Conservation (phyloP, 2,329 filamentous ascomycete genomes). For the Teratosphaeriaceae sp. region DNA sequence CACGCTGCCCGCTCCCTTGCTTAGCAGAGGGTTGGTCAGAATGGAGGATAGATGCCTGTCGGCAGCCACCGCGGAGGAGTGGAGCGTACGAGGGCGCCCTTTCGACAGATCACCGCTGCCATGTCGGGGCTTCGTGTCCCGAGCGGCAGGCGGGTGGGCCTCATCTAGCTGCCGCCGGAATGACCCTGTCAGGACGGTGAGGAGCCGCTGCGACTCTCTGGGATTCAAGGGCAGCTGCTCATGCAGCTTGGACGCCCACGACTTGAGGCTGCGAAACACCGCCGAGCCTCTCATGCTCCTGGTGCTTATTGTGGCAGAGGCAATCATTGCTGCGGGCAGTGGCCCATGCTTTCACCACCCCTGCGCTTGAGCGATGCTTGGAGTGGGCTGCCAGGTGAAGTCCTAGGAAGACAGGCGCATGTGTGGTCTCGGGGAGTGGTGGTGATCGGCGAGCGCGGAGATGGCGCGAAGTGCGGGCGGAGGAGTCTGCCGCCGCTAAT, state of each 20-base stretch:
- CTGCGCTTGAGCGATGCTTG: too few species aligned
- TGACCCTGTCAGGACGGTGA: constrained; percentile 54
- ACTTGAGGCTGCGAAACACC: constrained; percentile 39
- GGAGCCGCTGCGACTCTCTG: constrained; percentile 53
- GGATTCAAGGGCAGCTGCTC: constrained; percentile 47
- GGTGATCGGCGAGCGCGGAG: too few species aligned
- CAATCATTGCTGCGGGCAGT: constrained; percentile 4
- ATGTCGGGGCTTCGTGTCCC: constrained; percentile 12
- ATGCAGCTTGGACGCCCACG: constrained; percentile 49
- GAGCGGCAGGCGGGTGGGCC: constrained; percentile 42
- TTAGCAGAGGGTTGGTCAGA: constrained; percentile 45
- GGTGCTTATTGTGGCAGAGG: constrained; percentile 3
- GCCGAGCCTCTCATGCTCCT: constrained; percentile 46
- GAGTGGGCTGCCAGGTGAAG: too few species aligned
- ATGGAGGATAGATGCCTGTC: constrained; percentile 45
- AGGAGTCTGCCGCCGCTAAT: too few species aligned
- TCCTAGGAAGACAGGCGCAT: too few species aligned
- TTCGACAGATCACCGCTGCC: constrained; percentile 5
- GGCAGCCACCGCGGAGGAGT: constrained; percentile 34
- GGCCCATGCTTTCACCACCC: too few species aligned
- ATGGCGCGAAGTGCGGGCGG: too few species aligned
- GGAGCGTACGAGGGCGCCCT: constrained; percentile 7
- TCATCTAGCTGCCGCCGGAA: constrained; percentile 58
- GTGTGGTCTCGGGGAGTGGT: too few species aligned
- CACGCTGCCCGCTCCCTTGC: constrained; percentile 5